phyloP scores from a whole-genome alignment of 2,329 filamentous ascomycete species.

The Aotearoamyces nothofagi region DNA sequence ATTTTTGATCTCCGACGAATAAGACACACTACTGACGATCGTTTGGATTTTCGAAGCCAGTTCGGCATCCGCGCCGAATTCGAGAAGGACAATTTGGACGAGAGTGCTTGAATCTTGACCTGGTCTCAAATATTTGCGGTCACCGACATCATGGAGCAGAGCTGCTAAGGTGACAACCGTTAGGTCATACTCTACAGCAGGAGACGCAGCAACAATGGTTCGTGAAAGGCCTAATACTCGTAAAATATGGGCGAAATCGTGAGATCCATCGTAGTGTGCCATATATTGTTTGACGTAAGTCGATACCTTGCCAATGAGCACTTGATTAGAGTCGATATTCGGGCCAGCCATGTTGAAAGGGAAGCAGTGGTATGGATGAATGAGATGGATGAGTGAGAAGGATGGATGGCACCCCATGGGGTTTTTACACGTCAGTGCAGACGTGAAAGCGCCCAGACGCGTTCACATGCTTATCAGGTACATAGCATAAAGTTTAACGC shows the following conservation, averaged over 20 bases:
- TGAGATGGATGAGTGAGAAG: no score
- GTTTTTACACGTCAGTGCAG: no score
- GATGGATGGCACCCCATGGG: no score
- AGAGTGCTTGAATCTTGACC: slow-evolving; percentile 41
- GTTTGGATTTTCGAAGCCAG: slow-evolving; percentile 56
- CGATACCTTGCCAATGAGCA: slow-evolving; percentile 29
- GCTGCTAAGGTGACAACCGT: slow-evolving; percentile 44
- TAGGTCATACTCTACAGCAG: slow-evolving; percentile 23
- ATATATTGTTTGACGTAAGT: slow-evolving; percentile 57
- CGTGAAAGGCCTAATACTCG: slow-evolving; percentile 62
- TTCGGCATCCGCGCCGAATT: slow-evolving; percentile 38
- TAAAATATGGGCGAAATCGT: slow-evolving; percentile 75
- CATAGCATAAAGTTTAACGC: no score
- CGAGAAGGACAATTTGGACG: slow-evolving; percentile 39
- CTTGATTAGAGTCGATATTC: no score
- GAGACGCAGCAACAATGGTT: slow-evolving; percentile 9
- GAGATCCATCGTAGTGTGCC: slow-evolving; percentile 67
- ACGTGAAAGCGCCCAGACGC: no score
- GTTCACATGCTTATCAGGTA: no score
- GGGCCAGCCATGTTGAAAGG: no score
- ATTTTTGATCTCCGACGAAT: slow-evolving; percentile 58
- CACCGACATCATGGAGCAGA: slow-evolving; percentile 78
- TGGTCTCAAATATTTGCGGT: slow-evolving; percentile 32
- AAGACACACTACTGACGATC: slow-evolving; percentile 68
- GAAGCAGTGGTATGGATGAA: no score